Evolutionary conservation across 1,284 basidiomycete species (phyloP), one percentile per base, ranked within the genome.

Genomic region (Grifola frondosa): DNA sequence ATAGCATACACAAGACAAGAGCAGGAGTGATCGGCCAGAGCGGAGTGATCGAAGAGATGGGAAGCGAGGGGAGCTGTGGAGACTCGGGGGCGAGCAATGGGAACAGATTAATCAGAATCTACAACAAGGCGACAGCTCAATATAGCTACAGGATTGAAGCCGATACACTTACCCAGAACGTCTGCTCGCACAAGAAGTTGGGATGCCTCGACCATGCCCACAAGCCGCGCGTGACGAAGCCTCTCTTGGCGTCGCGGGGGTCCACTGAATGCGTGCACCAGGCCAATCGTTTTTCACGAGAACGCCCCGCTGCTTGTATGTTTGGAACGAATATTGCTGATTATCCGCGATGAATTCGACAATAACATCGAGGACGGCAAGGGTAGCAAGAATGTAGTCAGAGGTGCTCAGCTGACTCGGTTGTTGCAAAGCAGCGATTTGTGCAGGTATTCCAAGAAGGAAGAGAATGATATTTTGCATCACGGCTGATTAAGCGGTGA

Each of bases 181-280:
- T 67, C 66, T 95, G 92, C 62, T 97, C 93, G 61, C 88, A 92
- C 0, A 85, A 70, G 65, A 93, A 95, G 64, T 97, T 97, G 15
- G 95, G 93, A 63, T 98, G 95, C 13, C 95, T 74, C 3, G 80
- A 83, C 73, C 83, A 92, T 2, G 80, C 78, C 88, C 90, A 97
- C 9, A 97, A 66, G 1, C 94, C 93, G 11, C 75, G 74, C 0
- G 91, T 92, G 19, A 87, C 69, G 63, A 97, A 97, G 1, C 95
- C 95, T 6, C 93, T 75, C 52, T 84, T 72, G 5, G 75, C 77
- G 59, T 92, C 90, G 74, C 74, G 20, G 77, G 69, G 1, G 77
- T 80, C 80, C 80, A 90, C 38, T 73, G 52, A 36, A 85, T 69
- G 30, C 75, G 69, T 19, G 85, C 78, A 12, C 80, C 79, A 6